Percentiles rank a stretch among this genome's conserved stretches.
Evolutionary conservation across 352 stramenopile genomes (phyloP).

Genomic region (Phytophthora pluvialis): DNA sequence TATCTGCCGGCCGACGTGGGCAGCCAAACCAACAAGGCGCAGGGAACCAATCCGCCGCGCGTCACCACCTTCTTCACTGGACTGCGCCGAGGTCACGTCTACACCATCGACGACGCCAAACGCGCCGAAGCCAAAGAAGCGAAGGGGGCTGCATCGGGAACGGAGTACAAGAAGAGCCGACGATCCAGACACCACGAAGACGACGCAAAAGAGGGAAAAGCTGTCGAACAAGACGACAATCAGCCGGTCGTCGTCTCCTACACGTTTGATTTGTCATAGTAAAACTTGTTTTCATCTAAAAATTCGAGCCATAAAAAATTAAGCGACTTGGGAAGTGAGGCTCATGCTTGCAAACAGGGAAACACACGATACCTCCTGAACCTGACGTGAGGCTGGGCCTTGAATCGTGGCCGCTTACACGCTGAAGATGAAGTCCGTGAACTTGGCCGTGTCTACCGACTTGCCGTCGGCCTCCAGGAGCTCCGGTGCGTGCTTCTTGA

Average conservation of each 20-base stretch:
- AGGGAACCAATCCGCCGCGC: conserved; percentile 84
- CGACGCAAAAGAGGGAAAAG: conserved; percentile 39
- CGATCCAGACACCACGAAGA: conserved; percentile 35
- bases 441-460: conserved; percentile 77
- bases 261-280: conserved; percentile 70
- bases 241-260: conserved; percentile 70
- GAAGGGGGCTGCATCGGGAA: conserved; percentile 21
- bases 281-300: conserved; percentile 44
- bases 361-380: conserved; percentile 23
- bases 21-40: conserved; percentile 86
- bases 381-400: conserved; percentile 15
- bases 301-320: conserved; percentile 44
- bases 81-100: conserved; percentile 48
- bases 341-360: conserved; percentile 27
- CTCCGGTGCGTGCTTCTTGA: conserved; percentile 74
- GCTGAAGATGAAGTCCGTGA: conserved; percentile 83
- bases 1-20: conserved; percentile 65
- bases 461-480: conserved; percentile 59
- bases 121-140: conserved; percentile 29
- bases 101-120: conserved; percentile 43
- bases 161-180: conserved; percentile 35
- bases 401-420: conserved; percentile 44
- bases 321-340: conserved; percentile 29
- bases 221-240: conserved; percentile 34
- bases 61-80: conserved; percentile 85